Evolutionary conservation across 1,284 basidiomycete species (phyloP).

Genomic region (Cerrena zonata): DNA sequence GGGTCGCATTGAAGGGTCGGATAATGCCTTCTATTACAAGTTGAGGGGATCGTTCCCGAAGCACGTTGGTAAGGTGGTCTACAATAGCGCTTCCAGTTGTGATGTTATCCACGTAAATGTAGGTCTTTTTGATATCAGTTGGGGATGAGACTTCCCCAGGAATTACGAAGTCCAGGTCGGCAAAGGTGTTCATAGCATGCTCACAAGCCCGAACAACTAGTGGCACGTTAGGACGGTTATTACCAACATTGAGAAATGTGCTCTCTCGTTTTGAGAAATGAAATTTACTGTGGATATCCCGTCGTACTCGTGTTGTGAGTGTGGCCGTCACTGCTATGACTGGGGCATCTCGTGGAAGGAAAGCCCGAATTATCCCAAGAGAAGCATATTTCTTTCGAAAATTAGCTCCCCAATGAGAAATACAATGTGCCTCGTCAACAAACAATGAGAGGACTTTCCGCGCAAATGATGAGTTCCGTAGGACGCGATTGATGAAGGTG

Average conservation of each 20-base stretch:
- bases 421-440: too few species aligned
- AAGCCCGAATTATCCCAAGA: conserved; percentile 34
- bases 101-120: conserved; percentile 21
- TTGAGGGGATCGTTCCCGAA: background rate
- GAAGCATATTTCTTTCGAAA: conserved; percentile 36
- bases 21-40: conserved; percentile 2
- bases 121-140: conserved; percentile 17
- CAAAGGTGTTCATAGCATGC: conserved; percentile 30
- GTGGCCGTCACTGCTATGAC: conserved; percentile 37
- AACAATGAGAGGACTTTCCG: conserved; percentile 26
- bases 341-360: conserved; percentile 25
- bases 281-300: conserved; percentile 29
- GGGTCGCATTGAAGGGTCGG: conserved; percentile 18
- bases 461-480: conserved; percentile 27
- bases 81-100: conserved; percentile 15
- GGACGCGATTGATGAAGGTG: conserved; percentile 27
- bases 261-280: conserved; percentile 17
- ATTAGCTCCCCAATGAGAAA: conserved; percentile 35
- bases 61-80: conserved; percentile 11
- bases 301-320: conserved; percentile 26
- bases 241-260: conserved; percentile 12
- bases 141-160: conserved; percentile 5
- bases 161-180: conserved; percentile 35
- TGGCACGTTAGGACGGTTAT: conserved; percentile 27
- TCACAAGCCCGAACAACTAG: conserved; percentile 33